Percentiles rank a stretch among this genome's conserved stretches.
phyloP scores from a whole-genome alignment of 148 eudicot species.

The Rhododendron henanense region DNA sequence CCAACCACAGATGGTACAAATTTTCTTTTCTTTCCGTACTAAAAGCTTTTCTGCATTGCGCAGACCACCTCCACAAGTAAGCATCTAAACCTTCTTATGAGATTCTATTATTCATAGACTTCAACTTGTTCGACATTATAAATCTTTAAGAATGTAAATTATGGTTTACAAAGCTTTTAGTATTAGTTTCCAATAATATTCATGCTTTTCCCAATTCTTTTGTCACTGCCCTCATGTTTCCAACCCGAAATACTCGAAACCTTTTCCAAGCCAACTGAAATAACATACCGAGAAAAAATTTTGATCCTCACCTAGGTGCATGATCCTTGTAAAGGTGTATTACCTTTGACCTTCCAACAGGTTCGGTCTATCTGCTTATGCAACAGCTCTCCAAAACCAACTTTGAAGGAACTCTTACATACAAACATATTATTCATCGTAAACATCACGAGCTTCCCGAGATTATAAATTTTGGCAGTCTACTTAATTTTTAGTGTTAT shows the following conservation, averaged over 20 bases:
- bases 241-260: not conserved
- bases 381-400: conserved; percentile 1
- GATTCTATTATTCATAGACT: not conserved
- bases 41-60: not conserved
- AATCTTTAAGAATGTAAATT: not conserved
- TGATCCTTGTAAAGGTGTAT: not conserved
- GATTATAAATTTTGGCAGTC: not conserved
- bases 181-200: not conserved
- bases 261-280: not conserved
- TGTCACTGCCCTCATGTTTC: not conserved
- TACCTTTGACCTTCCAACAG: not conserved
- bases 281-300: not conserved
- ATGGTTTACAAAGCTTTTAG: not conserved
- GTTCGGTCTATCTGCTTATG: not conserved
- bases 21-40: not conserved
- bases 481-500: not conserved
- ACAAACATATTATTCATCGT: not conserved
- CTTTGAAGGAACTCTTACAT: not conserved
- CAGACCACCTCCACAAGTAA: not conserved
- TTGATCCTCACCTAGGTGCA: not conserved
- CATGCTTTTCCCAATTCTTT: not conserved
- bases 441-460: not conserved
- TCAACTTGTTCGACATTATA: not conserved
- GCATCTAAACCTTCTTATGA: not conserved
- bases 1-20: not conserved